Evolutionary conservation across 176 grass and related monocot genomes (phyloP).

Genomic region (Thalia dealbata): DNA sequence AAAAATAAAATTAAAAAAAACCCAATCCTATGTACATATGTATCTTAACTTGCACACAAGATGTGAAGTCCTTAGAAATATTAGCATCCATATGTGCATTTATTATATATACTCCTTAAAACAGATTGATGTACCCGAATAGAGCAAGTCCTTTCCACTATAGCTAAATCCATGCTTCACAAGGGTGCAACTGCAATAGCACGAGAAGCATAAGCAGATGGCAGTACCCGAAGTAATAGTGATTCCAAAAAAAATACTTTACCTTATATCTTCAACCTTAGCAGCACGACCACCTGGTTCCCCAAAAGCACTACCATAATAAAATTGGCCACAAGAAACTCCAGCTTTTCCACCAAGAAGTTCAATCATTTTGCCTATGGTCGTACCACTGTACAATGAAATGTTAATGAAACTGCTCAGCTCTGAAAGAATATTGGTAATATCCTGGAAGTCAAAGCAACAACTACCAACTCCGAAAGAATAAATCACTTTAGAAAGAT

Average conservation of each 20-base stretch:
- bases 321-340: conserved; percentile 70
- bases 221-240: not conserved
- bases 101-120: not conserved
- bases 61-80: too few species aligned
- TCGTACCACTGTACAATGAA: conserved; percentile 64
- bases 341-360: conserved; percentile 95
- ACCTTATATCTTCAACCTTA: conserved; percentile 92
- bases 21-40: too few species aligned
- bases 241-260: conserved; percentile 8
- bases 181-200: conserved; percentile 52
- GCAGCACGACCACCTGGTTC: conserved; percentile 81
- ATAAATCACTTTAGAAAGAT: not conserved
- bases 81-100: not conserved
- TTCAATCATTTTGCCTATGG: conserved; percentile 99
- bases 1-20: too few species aligned
- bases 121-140: conserved; percentile 48
- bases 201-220: conserved; percentile 20
- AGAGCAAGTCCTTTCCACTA: conserved; percentile 87
- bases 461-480: not conserved
- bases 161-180: conserved; percentile 90
- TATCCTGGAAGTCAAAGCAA: conserved; percentile 7
- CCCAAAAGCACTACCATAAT: conserved; percentile 96
- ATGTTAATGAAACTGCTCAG: not conserved
- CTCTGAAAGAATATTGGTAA: not conserved
- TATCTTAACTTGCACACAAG: too few species aligned